phyloP scores from a whole-genome alignment of 352 stramenopile species.

The Blastocystis sp. region DNA sequence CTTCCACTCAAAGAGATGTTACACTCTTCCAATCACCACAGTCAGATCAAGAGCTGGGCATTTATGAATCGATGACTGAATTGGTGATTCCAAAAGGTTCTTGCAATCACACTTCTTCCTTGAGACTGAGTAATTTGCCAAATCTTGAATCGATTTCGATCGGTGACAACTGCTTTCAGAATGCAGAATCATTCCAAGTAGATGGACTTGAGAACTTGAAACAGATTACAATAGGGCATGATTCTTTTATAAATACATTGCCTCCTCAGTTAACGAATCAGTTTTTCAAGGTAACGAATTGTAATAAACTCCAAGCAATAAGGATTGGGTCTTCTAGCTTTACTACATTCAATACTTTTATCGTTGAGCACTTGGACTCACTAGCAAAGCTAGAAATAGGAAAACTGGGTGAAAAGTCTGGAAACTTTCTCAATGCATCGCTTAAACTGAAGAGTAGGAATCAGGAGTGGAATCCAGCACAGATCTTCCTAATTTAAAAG shows the following conservation, averaged over 20 bases:
- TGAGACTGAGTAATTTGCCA: not conserved
- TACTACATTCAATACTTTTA: not conserved
- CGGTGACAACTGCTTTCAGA: not conserved
- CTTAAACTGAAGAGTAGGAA: not conserved
- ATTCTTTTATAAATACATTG: not conserved
- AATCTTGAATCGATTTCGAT: not conserved
- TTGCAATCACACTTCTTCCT: not conserved
- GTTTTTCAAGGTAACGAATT: not conserved
- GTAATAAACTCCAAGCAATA: not conserved
- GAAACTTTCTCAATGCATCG: not conserved
- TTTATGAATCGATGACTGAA: not conserved
- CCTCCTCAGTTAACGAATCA: not conserved
- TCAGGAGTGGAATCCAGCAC: not conserved
- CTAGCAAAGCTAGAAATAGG: not conserved
- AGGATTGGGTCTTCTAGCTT: not conserved
- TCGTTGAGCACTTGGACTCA: not conserved
- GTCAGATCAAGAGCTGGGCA: not conserved
- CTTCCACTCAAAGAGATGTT: no score
- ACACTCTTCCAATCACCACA: no score
- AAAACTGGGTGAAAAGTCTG: not conserved
- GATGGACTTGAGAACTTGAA: not conserved
- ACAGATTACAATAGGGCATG: not conserved
- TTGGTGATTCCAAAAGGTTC: not conserved
- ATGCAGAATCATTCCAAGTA: not conserved
- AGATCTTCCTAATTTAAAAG: not conserved